Conservation (phyloP, 371 early-diverging fungal genomes). For the Parasitella parasitica region DNA sequence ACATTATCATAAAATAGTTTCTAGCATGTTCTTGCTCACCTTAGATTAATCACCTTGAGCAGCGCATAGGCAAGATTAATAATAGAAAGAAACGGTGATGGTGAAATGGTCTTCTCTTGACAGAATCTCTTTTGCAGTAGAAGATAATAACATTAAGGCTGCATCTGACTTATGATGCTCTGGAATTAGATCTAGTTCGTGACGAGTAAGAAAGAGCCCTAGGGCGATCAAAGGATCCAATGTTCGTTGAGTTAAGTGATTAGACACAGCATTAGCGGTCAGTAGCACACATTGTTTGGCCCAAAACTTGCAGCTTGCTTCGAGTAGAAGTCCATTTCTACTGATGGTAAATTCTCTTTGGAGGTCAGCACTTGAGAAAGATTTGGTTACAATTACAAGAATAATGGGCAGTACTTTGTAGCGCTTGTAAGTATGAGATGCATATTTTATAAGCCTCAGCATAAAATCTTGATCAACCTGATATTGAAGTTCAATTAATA, state of each 20-base stretch:
- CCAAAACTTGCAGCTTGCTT: slow-evolving; percentile 16
- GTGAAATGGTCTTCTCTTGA: slow-evolving; percentile 1
- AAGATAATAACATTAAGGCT: slow-evolving; percentile 1
- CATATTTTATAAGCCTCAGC: slow-evolving; percentile 1
- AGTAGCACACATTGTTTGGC: slow-evolving; percentile 10
- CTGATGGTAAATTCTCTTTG: slow-evolving; percentile 3
- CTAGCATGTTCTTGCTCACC: slow-evolving; percentile 19
- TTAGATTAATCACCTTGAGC: slow-evolving; percentile 19
- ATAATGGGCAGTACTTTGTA: slow-evolving; percentile 11
- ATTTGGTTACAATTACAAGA: slow-evolving; percentile 6
- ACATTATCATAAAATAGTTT: too few relatives aligned
- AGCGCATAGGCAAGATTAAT: slow-evolving; percentile 21
- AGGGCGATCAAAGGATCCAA: slow-evolving; percentile 5
- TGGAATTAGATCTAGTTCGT: slow-evolving; percentile 6
- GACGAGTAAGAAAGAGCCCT: slow-evolving; percentile 11
- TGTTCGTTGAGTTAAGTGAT: slow-evolving; percentile 5
- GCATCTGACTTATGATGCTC: slow-evolving; percentile 4
- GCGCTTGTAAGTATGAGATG: not conserved
- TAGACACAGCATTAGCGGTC: slow-evolving; percentile 1
- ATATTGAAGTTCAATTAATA: slow-evolving; percentile 14
- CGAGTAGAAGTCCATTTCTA: not conserved
- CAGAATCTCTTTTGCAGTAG: slow-evolving; percentile 10
- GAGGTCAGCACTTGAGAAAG: not conserved
- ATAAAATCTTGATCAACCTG: slow-evolving; percentile 5
- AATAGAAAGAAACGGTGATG: slow-evolving; percentile 8